Conservation (phyloP, 2,329 filamentous ascomycete species). For the Colletotrichum graminicola region DNA sequence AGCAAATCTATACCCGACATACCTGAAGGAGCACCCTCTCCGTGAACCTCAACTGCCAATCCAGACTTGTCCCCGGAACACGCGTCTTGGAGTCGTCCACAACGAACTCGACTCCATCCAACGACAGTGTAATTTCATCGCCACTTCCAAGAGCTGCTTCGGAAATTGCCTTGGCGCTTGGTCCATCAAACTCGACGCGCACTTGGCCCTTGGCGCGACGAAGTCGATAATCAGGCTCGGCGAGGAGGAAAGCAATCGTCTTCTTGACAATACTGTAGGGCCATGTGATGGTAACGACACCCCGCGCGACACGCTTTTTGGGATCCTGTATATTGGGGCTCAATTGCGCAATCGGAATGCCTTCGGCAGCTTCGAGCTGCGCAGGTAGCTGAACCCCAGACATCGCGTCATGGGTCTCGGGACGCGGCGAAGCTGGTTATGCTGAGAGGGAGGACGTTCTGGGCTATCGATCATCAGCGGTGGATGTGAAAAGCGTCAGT, state of each 20-base stretch:
- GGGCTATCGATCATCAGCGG: slow-evolving; percentile 11
- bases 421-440: slow-evolving; percentile 11
- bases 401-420: slow-evolving; percentile 42
- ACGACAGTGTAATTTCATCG: slow-evolving; percentile 77
- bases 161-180: slow-evolving; percentile 77
- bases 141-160: slow-evolving; percentile 79
- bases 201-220: slow-evolving; percentile 84
- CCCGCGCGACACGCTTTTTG: slow-evolving; percentile 66
- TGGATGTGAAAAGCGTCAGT: not conserved
- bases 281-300: slow-evolving; percentile 88
- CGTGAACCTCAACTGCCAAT: slow-evolving; percentile 70
- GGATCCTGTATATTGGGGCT: slow-evolving; percentile 60
- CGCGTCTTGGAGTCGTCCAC: slow-evolving; percentile 62
- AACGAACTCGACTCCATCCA: slow-evolving; percentile 77
- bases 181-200: slow-evolving; percentile 79
- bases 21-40: slow-evolving; percentile 64
- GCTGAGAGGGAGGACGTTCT: slow-evolving; percentile 8
- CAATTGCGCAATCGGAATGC: slow-evolving; percentile 68
- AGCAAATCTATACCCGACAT: slow-evolving; percentile 28
- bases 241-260: slow-evolving; percentile 82
- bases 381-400: slow-evolving; percentile 33
- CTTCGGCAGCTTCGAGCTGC: slow-evolving; percentile 40
- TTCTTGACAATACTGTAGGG: slow-evolving; percentile 85
- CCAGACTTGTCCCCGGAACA: slow-evolving; percentile 64
- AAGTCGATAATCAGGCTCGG: slow-evolving; percentile 85